Evolutionary conservation across 305 asterid species (phyloP).

Genomic region (Andrographis paniculata): DNA sequence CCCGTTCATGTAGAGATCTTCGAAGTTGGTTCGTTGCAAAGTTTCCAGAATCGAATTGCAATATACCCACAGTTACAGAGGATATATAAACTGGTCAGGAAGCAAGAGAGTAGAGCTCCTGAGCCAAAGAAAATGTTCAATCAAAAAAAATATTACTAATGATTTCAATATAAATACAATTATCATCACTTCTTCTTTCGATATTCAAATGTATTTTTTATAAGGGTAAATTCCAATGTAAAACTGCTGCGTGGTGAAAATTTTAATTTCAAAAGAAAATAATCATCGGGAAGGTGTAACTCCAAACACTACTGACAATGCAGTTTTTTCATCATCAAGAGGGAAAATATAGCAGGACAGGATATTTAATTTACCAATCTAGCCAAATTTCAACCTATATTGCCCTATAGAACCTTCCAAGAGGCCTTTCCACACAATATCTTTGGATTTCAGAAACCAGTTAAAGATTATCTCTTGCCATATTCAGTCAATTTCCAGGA

Average conservation of each 20-base stretch:
- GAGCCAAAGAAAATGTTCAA: conserved; percentile 17
- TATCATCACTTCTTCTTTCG: conserved; percentile 5
- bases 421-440: conserved; percentile 4
- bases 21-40: conserved; percentile 27
- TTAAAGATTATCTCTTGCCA: conserved; percentile 7
- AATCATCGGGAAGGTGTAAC: conserved; percentile 12
- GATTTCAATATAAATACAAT: background rate
- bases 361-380: conserved; percentile 5
- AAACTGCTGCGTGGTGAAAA: conserved; percentile 3
- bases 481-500: conserved; percentile 4
- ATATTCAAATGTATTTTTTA: conserved; percentile 1
- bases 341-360: background rate
- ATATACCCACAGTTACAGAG: conserved; percentile 58
- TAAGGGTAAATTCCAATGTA: conserved; percentile 1
- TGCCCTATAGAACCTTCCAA: conserved; percentile 7
- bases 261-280: conserved; percentile 9
- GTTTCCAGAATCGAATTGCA: conserved; percentile 31
- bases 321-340: background rate
- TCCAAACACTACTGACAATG: background rate
- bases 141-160: background rate
- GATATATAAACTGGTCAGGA: conserved; percentile 67
- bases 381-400: conserved; percentile 6
- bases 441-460: background rate
- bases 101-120: conserved; percentile 83
- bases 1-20: conserved; percentile 55